These are phyloP conservation scores for Penicillium taxi DNA, from an alignment of 495 filamentous ascomycete species.

Conservation along the genomic window DNA sequence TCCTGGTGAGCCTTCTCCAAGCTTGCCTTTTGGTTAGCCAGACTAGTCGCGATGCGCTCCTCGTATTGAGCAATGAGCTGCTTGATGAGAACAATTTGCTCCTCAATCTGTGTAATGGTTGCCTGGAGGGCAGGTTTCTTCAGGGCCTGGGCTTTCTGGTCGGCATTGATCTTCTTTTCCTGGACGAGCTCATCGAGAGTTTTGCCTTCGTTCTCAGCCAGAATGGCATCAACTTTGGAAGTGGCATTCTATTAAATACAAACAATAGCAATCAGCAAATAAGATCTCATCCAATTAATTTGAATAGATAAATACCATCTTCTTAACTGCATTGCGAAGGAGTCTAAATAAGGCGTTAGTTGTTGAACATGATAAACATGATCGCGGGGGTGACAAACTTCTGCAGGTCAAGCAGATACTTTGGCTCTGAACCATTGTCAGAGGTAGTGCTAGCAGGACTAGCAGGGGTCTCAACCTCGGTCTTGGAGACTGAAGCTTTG, in stretches of 20 bases:
- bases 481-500: slow-evolving; percentile 24
- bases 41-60: no score
- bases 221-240: slow-evolving; percentile 66
- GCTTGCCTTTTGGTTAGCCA: slow-evolving; percentile 60
- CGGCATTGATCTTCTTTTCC: slow-evolving; percentile 77
- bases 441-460: no score
- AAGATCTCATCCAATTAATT: no score
- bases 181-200: slow-evolving; percentile 77
- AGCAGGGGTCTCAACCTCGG: slow-evolving; percentile 26
- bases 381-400: slow-evolving; percentile 52
- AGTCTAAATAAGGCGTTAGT: slow-evolving; percentile 41
- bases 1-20: slow-evolving; percentile 62
- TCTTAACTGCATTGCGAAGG: slow-evolving; percentile 81
- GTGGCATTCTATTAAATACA: slow-evolving; percentile 57
- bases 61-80: slow-evolving; percentile 75
- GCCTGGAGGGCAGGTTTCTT: slow-evolving; percentile 85
- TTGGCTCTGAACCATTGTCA: slow-evolving; percentile 55
- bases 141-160: slow-evolving; percentile 68
- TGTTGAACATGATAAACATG: background rate
- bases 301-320: slow-evolving; percentile 55
- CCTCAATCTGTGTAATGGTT: slow-evolving; percentile 65
- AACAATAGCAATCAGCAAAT: slow-evolving; percentile 6
- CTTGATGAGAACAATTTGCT: slow-evolving; percentile 76
- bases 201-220: slow-evolving; percentile 67
- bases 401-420: slow-evolving; percentile 75